Conservation (phyloP, 768 basidiomycete genomes). For the Porphyrellus cyaneotinctus region DNA sequence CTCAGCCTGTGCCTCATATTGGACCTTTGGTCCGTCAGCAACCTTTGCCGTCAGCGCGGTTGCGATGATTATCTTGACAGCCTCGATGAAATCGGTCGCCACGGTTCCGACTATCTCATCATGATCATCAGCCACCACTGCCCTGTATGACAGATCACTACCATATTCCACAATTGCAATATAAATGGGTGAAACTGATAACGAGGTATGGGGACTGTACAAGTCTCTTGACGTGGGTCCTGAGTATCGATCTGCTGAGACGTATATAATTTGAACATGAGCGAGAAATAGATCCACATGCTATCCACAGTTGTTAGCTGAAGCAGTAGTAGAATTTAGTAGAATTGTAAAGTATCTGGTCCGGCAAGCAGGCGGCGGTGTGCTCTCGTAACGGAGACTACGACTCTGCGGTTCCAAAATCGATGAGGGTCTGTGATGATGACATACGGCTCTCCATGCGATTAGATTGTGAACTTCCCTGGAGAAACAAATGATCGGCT, state of each 20-base stretch:
- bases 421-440: slow-evolving; percentile 28
- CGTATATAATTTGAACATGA: slow-evolving; percentile 13
- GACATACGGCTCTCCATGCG: slow-evolving; percentile 27
- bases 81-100: slow-evolving; percentile 51
- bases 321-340: slow-evolving; percentile 31
- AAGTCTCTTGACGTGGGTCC: neutral
- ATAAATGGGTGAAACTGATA: neutral
- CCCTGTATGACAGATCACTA: neutral
- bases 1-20: slow-evolving; percentile 80
- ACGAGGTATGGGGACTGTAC: no score
- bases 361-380: slow-evolving; percentile 7
- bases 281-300: slow-evolving; percentile 15
- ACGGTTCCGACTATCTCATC: slow-evolving; percentile 1
- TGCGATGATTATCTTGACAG: slow-evolving; percentile 60
- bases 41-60: slow-evolving; percentile 67
- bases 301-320: slow-evolving; percentile 26
- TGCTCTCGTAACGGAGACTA: slow-evolving; percentile 13
- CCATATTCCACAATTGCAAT: slow-evolving; percentile 1
- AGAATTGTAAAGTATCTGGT: slow-evolving; percentile 25
- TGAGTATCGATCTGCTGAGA: neutral
- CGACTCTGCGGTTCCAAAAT: slow-evolving; percentile 24
- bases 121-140: slow-evolving; percentile 13
- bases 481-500: slow-evolving; percentile 18
- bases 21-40: slow-evolving; percentile 78
- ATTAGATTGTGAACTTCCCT: slow-evolving; percentile 29